These are phyloP conservation scores for Kalmanozyma brasiliensis DNA, from an alignment of 1,284 basidiomycete genomes.

Conservation along the genomic window DNA sequence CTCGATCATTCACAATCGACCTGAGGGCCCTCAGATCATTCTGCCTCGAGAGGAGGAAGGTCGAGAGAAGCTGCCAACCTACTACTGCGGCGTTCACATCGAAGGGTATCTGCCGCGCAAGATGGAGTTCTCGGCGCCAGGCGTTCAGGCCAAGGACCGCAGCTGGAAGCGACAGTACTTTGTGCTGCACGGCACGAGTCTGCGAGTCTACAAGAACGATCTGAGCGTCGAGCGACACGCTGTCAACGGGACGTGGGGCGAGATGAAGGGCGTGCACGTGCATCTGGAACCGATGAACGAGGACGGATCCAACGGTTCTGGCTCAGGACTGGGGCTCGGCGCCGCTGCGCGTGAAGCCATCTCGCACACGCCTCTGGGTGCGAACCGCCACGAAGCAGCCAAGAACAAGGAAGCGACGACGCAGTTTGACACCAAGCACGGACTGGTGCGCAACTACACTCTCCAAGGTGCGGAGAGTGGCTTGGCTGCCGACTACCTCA, in stretches of 20 bases:
- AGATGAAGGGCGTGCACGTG: conserved; percentile 61
- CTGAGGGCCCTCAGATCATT: conserved; percentile 58
- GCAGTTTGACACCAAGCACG: conserved; percentile 42
- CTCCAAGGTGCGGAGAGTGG: conserved; percentile 92
- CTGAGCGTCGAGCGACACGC: conserved; percentile 62
- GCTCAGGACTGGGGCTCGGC: conserved; percentile 29
- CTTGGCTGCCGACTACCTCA: conserved; percentile 91
- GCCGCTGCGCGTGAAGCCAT: conserved; percentile 48
- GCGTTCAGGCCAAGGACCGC: conserved; percentile 85
- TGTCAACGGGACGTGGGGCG: conserved; percentile 66
- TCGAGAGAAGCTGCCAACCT: conserved; percentile 80
- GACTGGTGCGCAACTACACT: conserved; percentile 76
- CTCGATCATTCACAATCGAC: conserved; percentile 61
- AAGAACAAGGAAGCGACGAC: conserved; percentile 16
- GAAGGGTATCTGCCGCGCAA: conserved; percentile 88
- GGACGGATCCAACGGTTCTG: conserved; percentile 47
- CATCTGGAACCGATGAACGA: conserved; percentile 59
- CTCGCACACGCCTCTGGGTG: conserved; percentile 35
- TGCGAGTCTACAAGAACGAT: conserved; percentile 81
- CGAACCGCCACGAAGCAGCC: conserved; percentile 13
- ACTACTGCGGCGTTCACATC: conserved; percentile 87
- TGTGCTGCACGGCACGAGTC: conserved; percentile 89
- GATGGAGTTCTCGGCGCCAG: conserved; percentile 89
- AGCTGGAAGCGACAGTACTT: conserved; percentile 90
- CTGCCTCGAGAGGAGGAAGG: conserved; percentile 74